Conservation (phyloP, 169 alveolate species). For the Cryptosporidium viatorum region DNA sequence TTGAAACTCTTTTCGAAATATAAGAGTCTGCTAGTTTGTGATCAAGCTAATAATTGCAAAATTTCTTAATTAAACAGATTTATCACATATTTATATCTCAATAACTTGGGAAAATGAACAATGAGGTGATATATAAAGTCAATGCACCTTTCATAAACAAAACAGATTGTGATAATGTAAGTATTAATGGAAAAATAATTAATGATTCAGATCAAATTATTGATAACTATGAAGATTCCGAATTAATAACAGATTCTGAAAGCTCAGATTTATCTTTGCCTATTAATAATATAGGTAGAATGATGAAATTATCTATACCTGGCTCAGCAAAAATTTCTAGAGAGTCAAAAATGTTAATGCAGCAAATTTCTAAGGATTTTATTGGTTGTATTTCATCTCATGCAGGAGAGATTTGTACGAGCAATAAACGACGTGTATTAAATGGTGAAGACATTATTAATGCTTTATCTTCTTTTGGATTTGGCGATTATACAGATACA, state of each 20-base stretch:
- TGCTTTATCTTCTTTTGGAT: conserved; percentile 42
- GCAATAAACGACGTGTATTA: conserved; percentile 26
- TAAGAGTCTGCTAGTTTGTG: background rate
- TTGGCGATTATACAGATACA: conserved; percentile 1
- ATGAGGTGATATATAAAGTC: background rate
- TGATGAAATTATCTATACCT: conserved; percentile 52
- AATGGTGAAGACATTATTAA: conserved; percentile 65
- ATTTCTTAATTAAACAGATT: no score
- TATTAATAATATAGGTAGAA: conserved; percentile 48
- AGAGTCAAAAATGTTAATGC: conserved; percentile 47
- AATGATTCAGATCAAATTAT: background rate
- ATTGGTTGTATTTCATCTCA: conserved; percentile 11
- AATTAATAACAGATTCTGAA: background rate
- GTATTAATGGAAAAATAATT: background rate
- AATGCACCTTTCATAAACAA: background rate
- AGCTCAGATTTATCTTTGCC: conserved; percentile 32
- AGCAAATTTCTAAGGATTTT: conserved; percentile 26
- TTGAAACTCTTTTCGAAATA: background rate
- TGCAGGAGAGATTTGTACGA: conserved; percentile 28
- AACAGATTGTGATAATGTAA: background rate
- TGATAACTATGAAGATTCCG: conserved; percentile 3
- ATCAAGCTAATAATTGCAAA: background rate
- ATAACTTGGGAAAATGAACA: background rate
- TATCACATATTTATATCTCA: no score
- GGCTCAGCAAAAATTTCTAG: conserved; percentile 19